Base-by-base conservation (phyloP, 768 basidiomycete genomes). In the Boletus tomentosulus region DNA sequence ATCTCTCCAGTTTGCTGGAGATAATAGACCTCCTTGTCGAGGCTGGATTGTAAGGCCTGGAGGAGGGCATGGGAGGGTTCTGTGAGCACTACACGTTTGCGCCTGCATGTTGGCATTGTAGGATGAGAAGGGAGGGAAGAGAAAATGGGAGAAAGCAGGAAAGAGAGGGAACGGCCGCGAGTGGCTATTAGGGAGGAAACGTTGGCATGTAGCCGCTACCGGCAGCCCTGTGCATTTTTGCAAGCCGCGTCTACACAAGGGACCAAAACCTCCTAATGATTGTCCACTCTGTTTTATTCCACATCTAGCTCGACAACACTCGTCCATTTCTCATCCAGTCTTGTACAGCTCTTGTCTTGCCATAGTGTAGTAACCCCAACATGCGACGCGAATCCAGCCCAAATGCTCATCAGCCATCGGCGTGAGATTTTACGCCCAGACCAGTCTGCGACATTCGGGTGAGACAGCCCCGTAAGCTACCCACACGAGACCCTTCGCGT, bases 1-100 rank as follows among this genome's bases (percentile, higher is more conserved):
- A 98, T 90, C 82, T 98, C 96, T 66, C 95, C 96, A 3, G 96
- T 98, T 72, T 92, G 86, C 59, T 85, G 77, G 66, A 98, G 86
- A 77, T 90, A 95, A 75, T 85, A 98, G 71, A 98, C 94, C 60
- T 86, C 84, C 66, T 75, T 82, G 71, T 77, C 75, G 34, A 83
- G 84, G 75, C 85, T 81, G 41, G 81, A 71, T 70, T 82, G 78
- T 64, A 78, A 77, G 55, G 82, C 79, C 57, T 82, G 79, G 57
- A 89, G 77, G 67, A 92, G 84, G 61, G 80, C 72, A 44, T 81
- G 79, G 49, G 88, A 82, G 59, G 89, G 86, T 72, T 91, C 84
- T 62, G 84, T 89, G 79, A 92, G 88, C 66, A 92, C 83, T 61
- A 92, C 89, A 78, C 89, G 83, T 73, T 92, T 92, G 77, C 89